Evolutionary conservation across 2,329 filamentous ascomycete genomes (phyloP).

Genomic region (Clonostachys sp.): DNA sequence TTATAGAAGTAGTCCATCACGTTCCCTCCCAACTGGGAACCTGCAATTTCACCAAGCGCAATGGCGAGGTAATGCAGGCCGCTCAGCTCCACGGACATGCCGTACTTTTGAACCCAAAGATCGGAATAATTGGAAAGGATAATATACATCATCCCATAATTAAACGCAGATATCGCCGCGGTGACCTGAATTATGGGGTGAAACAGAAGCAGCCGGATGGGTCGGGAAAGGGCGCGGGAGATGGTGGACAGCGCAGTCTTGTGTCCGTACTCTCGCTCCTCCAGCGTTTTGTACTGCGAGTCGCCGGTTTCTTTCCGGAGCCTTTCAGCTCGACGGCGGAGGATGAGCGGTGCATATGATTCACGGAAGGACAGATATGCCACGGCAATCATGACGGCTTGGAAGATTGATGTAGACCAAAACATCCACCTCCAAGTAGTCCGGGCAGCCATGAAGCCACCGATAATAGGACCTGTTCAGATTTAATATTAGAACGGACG

Average conservation of each 20-base stretch:
- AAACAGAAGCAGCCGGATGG: conserved; percentile 49
- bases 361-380: conserved; percentile 26
- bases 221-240: conserved; percentile 39
- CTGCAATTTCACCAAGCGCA: conserved; percentile 57
- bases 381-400: conserved; percentile 24
- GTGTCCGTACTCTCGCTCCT: conserved; percentile 14
- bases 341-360: conserved; percentile 28
- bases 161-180: conserved; percentile 49
- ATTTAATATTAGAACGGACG: not conserved
- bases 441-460: conserved; percentile 28
- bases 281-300: conserved; percentile 21
- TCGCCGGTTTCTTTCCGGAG: conserved; percentile 23
- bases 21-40: conserved; percentile 38
- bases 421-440: conserved; percentile 40
- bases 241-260: conserved; percentile 8
- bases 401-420: conserved; percentile 35
- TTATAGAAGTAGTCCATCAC: conserved; percentile 33
- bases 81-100: conserved; percentile 50
- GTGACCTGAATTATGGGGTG: conserved; percentile 57
- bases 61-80: conserved; percentile 61
- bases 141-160: conserved; percentile 61
- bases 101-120: conserved; percentile 52
- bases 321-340: conserved; percentile 21
- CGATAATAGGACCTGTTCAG: conserved; percentile 25
- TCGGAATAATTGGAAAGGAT: conserved; percentile 56